Evolutionary conservation across 2,329 filamentous ascomycete genomes (phyloP), one percentile per base, ranked within the genome.

Genomic region (Fusarium sp.): DNA sequence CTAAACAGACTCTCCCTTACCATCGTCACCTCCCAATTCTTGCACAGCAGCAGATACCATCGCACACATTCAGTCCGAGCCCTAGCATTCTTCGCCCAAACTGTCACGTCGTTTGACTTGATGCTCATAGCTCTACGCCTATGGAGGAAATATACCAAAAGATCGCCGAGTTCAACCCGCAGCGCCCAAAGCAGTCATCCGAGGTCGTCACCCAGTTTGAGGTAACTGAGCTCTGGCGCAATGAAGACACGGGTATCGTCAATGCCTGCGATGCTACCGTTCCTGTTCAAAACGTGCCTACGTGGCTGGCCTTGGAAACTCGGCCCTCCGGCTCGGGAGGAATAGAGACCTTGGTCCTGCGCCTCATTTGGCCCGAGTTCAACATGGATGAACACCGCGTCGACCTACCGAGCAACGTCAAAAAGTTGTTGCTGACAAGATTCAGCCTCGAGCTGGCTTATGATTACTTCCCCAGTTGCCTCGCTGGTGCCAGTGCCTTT

Each of bases 71-170:
- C 59, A 61, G 46, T 31, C 60, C 36, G 66, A 35, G 24, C 33
- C 56, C 51, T 31, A 17, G 12, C n/a, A 36, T 53, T 16, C 36
- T 14, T 44, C 51, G 22, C 44, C 51, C n/a, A 22, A 58, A 46
- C 29, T 44, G n/a, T 22, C 36, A 64, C 29, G 35, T 31, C 31
- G 20, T 31, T 36, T 62, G 40, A 20, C 24, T 29, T 9, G 27
- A 24, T 29, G 44, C 38, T 31, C 40, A 62, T 64, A 58, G 46
- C 66, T 63, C 59, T 24, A 51, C 29, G 44, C 27, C 31, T 24
- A 81, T 81, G 80, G 80, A 81, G 29, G 79, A 81, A 31, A 79
- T 81, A 62, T 81, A 80, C 58, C 67, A 76, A 8, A 81, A 80
- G 53, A 76, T 81, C 51, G 70, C 75, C 53, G 68, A 67, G 12